A percentile compares a stretch with the other conserved stretches of the same genome.
phyloP scores from a whole-genome alignment of 306 rosid species.

The Luffa acutangula region DNA sequence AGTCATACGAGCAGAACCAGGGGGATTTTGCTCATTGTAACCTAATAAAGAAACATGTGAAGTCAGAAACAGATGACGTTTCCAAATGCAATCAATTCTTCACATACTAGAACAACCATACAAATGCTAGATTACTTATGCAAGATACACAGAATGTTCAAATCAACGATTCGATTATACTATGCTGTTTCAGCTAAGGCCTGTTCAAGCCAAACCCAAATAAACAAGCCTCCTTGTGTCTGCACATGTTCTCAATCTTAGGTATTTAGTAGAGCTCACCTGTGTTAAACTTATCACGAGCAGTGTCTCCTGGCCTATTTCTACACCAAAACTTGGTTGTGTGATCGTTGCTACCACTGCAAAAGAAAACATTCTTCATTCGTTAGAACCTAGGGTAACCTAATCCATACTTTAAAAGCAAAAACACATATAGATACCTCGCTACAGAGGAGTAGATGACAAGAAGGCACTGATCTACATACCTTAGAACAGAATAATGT shows the following conservation, averaged over 20 bases:
- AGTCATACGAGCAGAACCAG: slow-evolving; percentile 44
- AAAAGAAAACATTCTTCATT: slow-evolving; percentile 7
- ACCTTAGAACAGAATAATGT: neutral
- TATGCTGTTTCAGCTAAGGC: neutral
- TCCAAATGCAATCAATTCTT: neutral
- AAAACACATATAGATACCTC: neutral
- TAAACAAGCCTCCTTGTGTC: neutral
- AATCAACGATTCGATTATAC: neutral
- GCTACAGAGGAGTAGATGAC: neutral
- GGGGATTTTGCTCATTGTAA: slow-evolving; percentile 71
- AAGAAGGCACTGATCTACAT: neutral
- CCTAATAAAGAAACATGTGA: slow-evolving; percentile 35
- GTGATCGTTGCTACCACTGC: slow-evolving; percentile 99
- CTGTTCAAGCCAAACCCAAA: neutral
- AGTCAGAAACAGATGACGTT: neutral
- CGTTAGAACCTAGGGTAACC: neutral
- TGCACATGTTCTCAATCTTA: neutral
- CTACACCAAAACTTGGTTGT: slow-evolving; percentile 96
- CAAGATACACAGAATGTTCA: neutral
- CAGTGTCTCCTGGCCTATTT: slow-evolving; percentile 93
- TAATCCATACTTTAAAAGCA: neutral
- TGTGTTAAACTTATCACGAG: slow-evolving; percentile 64
- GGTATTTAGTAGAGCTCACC: slow-evolving; percentile 17
- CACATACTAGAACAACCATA: neutral
- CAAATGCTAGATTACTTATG: neutral